A percentile compares a stretch with the other conserved stretches of the same genome.
Conservation (phyloP, 2,329 filamentous ascomycete species). For the Triangularia setosa region DNA sequence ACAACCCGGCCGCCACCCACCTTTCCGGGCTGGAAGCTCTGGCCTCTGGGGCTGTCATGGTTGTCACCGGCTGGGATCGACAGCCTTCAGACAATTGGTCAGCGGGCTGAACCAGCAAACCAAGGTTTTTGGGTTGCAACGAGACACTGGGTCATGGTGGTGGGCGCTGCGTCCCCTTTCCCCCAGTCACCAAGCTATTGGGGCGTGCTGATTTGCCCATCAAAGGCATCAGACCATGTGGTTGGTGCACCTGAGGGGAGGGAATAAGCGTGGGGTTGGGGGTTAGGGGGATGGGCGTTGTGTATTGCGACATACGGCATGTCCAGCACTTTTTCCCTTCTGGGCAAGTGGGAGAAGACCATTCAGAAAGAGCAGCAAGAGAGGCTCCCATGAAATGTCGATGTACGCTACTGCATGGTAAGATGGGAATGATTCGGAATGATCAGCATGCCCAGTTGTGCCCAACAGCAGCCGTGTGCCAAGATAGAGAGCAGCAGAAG, state of each 20-base stretch:
- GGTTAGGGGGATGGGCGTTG: not conserved
- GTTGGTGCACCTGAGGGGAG: not conserved
- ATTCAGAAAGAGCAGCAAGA: not conserved
- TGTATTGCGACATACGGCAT: not conserved
- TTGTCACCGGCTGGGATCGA: not conserved
- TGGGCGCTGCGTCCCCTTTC: not conserved
- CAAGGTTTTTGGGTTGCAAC: not conserved
- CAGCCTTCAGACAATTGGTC: not conserved
- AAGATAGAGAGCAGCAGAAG: not conserved
- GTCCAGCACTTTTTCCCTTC: not conserved
- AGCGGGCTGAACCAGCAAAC: not conserved
- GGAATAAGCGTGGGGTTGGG: not conserved
- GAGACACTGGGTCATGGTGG: not conserved
- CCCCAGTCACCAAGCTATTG: not conserved
- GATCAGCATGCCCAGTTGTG: not conserved
- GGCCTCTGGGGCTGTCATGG: not conserved
- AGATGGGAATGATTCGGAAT: not conserved
- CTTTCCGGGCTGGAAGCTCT: not conserved
- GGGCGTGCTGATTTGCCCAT: not conserved
- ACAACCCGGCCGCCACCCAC: not conserved
- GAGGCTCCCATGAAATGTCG: not conserved
- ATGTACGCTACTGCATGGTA: too few relatives aligned
- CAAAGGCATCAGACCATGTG: not conserved
- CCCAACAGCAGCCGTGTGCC: not conserved
- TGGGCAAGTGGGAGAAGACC: not conserved